Conservation (phyloP, 2,329 filamentous ascomycete genomes). For the Cladophialophora yegresii region DNA sequence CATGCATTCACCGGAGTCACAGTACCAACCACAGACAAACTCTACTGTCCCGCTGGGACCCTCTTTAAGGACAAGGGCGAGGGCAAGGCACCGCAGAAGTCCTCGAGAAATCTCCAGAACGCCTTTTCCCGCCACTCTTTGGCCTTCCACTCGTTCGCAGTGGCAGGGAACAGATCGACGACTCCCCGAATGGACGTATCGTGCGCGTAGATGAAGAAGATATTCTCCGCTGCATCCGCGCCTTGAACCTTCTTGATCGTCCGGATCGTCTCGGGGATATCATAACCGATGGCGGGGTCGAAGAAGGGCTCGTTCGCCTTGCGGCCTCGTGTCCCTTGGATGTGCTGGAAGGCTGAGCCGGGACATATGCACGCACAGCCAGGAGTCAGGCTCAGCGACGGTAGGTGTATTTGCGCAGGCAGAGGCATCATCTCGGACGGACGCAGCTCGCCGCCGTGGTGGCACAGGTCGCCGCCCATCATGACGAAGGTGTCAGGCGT, state of each 20-base stretch:
- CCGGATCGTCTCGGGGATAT: constrained; percentile 34
- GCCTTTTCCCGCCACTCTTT: constrained; percentile 20
- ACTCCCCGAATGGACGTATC: constrained; percentile 36
- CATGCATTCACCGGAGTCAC: too few species aligned
- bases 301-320: constrained; percentile 31
- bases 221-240: constrained; percentile 37
- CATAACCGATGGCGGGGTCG: constrained; percentile 30
- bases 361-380: constrained; percentile 29
- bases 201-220: constrained; percentile 39
- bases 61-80: neutral
- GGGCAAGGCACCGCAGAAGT: constrained; percentile 19
- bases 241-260: constrained; percentile 36
- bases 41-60: too few species aligned
- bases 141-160: constrained; percentile 24
- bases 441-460: constrained; percentile 44
- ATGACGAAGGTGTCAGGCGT: constrained; percentile 48
- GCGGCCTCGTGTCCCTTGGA: constrained; percentile 30
- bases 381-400: neutral
- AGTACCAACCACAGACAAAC: too few species aligned
- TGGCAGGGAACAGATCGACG: constrained; percentile 29
- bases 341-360: constrained; percentile 34
- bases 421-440: constrained; percentile 30
- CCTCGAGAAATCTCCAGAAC: constrained; percentile 26
- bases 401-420: constrained; percentile 3
- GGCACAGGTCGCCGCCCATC: constrained; percentile 54